Conservation (phyloP, 169 alveolate species). For the Cryptosporidium felis region DNA sequence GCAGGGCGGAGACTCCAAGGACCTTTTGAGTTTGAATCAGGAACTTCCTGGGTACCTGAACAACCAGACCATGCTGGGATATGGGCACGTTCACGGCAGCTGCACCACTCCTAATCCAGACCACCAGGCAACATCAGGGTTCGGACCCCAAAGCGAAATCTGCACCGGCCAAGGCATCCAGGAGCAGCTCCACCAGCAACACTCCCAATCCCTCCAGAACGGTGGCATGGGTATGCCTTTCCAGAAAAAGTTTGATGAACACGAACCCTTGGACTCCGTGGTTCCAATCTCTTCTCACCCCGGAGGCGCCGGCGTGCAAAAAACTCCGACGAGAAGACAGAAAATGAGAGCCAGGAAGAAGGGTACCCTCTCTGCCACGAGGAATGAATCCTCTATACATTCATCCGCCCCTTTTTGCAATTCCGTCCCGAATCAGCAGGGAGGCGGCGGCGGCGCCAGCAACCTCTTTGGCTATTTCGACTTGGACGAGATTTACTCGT, state of each 20-base stretch:
- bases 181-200: neutral
- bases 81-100: neutral
- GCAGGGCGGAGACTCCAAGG: neutral
- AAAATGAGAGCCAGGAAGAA: conserved; percentile 30
- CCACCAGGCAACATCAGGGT: neutral
- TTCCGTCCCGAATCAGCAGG: neutral
- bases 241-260: conserved; percentile 10
- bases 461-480: neutral
- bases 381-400: neutral
- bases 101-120: neutral
- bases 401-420: neutral
- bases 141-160: neutral
- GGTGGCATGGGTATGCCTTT: neutral
- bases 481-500: neutral
- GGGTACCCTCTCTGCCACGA: neutral
- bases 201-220: neutral
- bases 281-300: neutral
- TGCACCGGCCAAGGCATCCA: neutral
- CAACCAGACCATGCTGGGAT: neutral
- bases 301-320: neutral
- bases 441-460: neutral
- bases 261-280: conserved; percentile 9
- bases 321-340: conserved; percentile 27
- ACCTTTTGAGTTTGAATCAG: neutral
- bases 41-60: neutral